phyloP scores from a whole-genome alignment of 106 monocot genomes.

The Dendrobium catenatum region DNA sequence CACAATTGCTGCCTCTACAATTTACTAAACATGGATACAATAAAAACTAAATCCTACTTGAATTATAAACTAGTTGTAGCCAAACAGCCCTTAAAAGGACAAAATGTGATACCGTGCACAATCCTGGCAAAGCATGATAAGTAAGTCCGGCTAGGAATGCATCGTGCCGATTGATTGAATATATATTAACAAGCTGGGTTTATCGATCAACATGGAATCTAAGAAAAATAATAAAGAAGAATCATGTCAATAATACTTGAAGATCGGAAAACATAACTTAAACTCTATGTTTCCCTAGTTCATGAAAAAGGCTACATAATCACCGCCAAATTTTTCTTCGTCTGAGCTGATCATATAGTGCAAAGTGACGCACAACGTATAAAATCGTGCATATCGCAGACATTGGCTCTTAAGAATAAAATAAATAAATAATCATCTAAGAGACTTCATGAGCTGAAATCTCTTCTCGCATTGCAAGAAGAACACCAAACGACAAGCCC shows the following conservation, averaged over 20 bases:
- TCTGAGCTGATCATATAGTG: neutral
- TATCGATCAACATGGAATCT: neutral
- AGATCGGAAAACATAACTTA: neutral
- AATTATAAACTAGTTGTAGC: too few species aligned
- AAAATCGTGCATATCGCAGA: neutral
- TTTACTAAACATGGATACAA: too few species aligned
- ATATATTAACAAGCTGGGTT: neutral
- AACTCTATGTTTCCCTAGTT: neutral
- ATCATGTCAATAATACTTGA: neutral
- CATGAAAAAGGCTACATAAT: neutral
- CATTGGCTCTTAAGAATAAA: neutral
- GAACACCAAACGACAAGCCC: neutral
- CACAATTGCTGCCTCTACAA: too few species aligned
- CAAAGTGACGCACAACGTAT: neutral
- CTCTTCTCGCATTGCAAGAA: neutral
- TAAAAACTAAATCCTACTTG: too few species aligned
- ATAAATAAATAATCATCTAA: neutral
- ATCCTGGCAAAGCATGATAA: conserved; percentile 2
- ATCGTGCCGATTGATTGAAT: neutral
- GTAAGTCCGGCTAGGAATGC: neutral
- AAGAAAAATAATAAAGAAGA: neutral
- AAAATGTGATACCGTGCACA: neutral
- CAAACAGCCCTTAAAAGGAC: neutral
- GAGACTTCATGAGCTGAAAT: neutral
- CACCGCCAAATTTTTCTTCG: neutral